Percentiles rank a stretch among this genome's conserved stretches.
Evolutionary conservation across 192 early-diverging fungal species (phyloP).

Genomic region (Linnemannia zychae): DNA sequence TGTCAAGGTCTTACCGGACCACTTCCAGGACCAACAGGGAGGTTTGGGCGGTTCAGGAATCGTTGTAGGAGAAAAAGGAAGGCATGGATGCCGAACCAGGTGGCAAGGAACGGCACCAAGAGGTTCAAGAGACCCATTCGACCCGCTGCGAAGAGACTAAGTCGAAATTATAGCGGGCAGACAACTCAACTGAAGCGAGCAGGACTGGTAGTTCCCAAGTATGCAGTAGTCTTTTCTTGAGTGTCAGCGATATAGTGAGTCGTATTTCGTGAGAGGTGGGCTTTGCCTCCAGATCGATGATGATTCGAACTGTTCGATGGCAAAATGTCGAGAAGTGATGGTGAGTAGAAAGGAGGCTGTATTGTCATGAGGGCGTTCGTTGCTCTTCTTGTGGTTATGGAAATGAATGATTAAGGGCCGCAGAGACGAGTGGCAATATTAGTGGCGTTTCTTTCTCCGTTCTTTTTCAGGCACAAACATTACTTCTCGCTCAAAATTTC

Average conservation of each 20-base stretch:
- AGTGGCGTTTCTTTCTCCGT: background rate
- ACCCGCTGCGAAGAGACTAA: background rate
- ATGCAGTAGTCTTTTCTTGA: background rate
- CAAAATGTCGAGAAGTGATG: background rate
- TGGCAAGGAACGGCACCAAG: constrained; percentile 44
- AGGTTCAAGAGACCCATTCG: constrained; percentile 38
- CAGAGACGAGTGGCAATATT: too few species aligned
- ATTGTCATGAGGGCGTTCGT: background rate
- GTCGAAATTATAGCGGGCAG: background rate
- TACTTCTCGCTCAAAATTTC: too few species aligned
- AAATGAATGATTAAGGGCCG: background rate
- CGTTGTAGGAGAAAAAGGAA: constrained; percentile 52
- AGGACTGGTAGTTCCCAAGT: background rate
- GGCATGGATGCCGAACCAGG: constrained; percentile 48
- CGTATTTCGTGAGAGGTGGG: background rate
- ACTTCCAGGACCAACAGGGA: constrained; percentile 42
- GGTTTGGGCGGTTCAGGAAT: constrained; percentile 52
- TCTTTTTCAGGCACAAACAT: background rate
- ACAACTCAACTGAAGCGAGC: background rate
- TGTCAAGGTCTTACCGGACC: constrained; percentile 29
- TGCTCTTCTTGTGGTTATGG: background rate
- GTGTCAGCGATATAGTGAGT: background rate
- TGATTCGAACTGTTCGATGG: background rate
- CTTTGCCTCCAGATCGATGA: background rate
- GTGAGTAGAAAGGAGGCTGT: background rate